Conservation (phyloP, 2,329 filamentous ascomycete genomes). For the Hypoxylon sp. region DNA sequence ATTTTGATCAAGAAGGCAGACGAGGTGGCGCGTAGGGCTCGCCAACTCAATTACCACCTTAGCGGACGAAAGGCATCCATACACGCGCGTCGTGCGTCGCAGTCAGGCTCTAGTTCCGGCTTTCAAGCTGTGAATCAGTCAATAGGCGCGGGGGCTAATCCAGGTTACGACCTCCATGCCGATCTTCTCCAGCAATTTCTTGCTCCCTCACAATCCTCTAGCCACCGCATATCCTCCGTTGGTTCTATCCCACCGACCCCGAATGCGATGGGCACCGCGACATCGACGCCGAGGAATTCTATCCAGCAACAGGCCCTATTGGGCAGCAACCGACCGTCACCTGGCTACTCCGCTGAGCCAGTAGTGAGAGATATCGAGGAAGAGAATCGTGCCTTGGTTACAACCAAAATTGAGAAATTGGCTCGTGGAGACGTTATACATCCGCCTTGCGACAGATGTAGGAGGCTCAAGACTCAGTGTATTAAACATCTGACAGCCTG, state of each 20-base stretch:
- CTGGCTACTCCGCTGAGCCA: slow-evolving; percentile 50
- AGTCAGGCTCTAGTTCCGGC: slow-evolving; percentile 56
- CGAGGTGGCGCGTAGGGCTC: slow-evolving; percentile 73
- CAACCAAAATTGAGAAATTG: slow-evolving; percentile 81
- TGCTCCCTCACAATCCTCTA: slow-evolving; percentile 49
- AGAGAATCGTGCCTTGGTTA: slow-evolving; percentile 70
- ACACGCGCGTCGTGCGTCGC: slow-evolving; percentile 69
- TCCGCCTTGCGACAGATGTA: slow-evolving; percentile 88
- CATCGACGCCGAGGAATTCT: slow-evolving; percentile 51
- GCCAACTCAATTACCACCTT: slow-evolving; percentile 85
- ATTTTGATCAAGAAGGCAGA: slow-evolving; percentile 86
- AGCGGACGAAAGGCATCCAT: slow-evolving; percentile 83
- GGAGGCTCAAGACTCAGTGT: slow-evolving; percentile 84
- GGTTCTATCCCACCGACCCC: slow-evolving; percentile 54
- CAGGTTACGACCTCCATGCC: slow-evolving; percentile 65
- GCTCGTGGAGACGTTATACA: slow-evolving; percentile 79
- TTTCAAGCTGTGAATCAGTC: slow-evolving; percentile 57
- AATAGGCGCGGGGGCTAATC: slow-evolving; percentile 52
- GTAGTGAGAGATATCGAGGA: slow-evolving; percentile 53
- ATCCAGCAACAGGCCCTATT: slow-evolving; percentile 50
- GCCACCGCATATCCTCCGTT: slow-evolving; percentile 50
- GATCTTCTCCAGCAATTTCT: slow-evolving; percentile 70
- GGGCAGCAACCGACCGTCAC: slow-evolving; percentile 51
- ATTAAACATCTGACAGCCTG: slow-evolving; percentile 90
- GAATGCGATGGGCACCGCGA: slow-evolving; percentile 48